Base-by-base conservation (phyloP, 2,329 filamentous ascomycete genomes). In the Diaporthe vaccinii region DNA sequence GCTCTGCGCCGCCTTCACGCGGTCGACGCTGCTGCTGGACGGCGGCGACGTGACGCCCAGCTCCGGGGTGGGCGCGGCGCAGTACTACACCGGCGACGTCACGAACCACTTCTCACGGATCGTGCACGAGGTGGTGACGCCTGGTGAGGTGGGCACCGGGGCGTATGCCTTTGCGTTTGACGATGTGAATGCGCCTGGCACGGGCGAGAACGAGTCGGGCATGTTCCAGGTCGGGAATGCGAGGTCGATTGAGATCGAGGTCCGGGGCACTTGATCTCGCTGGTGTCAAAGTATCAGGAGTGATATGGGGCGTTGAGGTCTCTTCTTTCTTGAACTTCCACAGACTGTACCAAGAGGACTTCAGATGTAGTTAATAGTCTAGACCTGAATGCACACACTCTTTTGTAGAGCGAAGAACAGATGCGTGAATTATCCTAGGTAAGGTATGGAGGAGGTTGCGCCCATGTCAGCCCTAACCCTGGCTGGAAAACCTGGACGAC, bases 91-190 rank as follows among this genome's bases (percentile, higher is more conserved):
- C 3, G 75, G 39, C n/a, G 77, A 82, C 61, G 85, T 87, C 0
- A 87, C 86, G 15, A 86, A 83, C 78, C 91, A 93, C 80, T 93
- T 92, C 80, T 84, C 89, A 41, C 85, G 90, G 12, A 85, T 93
- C 53, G 86, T 93, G 3, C 86, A 89, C 68, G 90, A 92, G 82
- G 80, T 87, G 6, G 91, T 93, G 80, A 62, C 57, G 15, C 70
- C 44, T 2, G 57, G 70, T 0, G 15, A 10, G 34, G 44, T 15
- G 57, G 70, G 70, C 1, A 72, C 70, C 3, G 87, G 88, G 1
- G 92, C 92, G 0, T 94, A 94, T 80, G 89, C 90, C 0, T 94
- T 93, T 79, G 87, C 92, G 0, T 94, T 93, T 78, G 92, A 94
- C 79, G 92, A 94, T 80, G 92, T 94, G 25, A 89, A 90, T 12